Conservation (phyloP, 2,329 filamentous ascomycete genomes). For the Phyllosticta ampelicida region DNA sequence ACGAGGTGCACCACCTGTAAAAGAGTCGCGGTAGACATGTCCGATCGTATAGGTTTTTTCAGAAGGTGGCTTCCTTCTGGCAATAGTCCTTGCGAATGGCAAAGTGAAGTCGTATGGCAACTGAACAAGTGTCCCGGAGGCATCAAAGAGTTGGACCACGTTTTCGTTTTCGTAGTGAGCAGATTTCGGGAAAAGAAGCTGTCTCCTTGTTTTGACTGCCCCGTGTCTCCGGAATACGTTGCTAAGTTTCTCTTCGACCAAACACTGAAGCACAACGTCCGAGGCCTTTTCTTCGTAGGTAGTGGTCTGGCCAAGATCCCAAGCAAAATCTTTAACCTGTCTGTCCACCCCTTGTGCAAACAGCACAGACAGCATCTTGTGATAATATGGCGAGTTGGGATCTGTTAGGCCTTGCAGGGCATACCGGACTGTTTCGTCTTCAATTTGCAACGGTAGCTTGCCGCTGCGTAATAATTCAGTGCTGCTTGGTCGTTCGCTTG, state of each 20-base stretch:
- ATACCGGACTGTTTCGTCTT: slow-evolving; percentile 80
- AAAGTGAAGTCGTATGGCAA: slow-evolving; percentile 90
- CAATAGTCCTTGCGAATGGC: slow-evolving; percentile 75
- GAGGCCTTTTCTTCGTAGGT: slow-evolving; percentile 25
- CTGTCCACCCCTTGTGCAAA: slow-evolving; percentile 63
- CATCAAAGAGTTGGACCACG: slow-evolving; percentile 70
- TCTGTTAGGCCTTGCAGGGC: slow-evolving; percentile 73
- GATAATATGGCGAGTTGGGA: slow-evolving; percentile 75
- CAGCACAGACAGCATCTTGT: slow-evolving; percentile 76
- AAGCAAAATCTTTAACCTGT: slow-evolving; percentile 59
- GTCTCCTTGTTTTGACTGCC: slow-evolving; percentile 68
- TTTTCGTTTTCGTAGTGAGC: slow-evolving; percentile 59
- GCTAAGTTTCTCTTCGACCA: slow-evolving; percentile 63
- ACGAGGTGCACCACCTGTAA: slow-evolving; percentile 68
- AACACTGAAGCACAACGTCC: slow-evolving; percentile 58
- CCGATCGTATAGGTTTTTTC: slow-evolving; percentile 81
- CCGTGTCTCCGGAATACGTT: slow-evolving; percentile 82
- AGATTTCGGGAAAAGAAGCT: slow-evolving; percentile 71
- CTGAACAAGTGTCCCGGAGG: slow-evolving; percentile 78
- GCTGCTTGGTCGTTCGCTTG: slow-evolving; percentile 72
- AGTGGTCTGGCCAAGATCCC: slow-evolving; percentile 32
- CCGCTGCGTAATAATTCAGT: slow-evolving; percentile 73
- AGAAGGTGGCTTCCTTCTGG: slow-evolving; percentile 54
- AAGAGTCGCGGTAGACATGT: slow-evolving; percentile 70
- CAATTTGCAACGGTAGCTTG: slow-evolving; percentile 80